Conservation (phyloP, 2,329 filamentous ascomycete species). For the Fusarium pseudonygamai region DNA sequence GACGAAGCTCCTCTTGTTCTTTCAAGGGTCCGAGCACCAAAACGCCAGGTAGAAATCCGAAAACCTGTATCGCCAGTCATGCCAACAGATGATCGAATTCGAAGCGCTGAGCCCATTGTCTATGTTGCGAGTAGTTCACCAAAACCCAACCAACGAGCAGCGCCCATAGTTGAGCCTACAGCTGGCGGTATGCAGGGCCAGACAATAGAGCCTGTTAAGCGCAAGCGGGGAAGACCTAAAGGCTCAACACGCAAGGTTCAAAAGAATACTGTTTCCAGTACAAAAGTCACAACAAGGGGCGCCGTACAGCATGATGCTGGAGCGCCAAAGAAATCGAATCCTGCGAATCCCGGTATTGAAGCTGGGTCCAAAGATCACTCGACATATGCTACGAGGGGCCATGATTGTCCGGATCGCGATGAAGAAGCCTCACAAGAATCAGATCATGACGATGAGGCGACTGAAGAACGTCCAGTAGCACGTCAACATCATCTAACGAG, state of each 20-base stretch:
- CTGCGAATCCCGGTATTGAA: background rate
- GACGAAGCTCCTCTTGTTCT: conserved; percentile 49
- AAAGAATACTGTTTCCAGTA: background rate
- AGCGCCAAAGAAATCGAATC: conserved; percentile 12
- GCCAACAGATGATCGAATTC: background rate
- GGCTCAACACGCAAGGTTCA: background rate
- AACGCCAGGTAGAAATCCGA: background rate
- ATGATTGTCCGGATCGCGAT: background rate
- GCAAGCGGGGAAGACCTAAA: conserved; percentile 38
- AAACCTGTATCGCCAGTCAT: background rate
- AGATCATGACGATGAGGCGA: background rate
- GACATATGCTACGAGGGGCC: background rate
- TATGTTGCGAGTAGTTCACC: background rate
- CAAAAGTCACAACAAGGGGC: background rate
- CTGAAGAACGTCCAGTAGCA: background rate
- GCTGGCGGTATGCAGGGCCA: background rate
- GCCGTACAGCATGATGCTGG: conserved; percentile 1
- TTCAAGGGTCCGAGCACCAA: conserved; percentile 9
- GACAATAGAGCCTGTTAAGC: conserved; percentile 11
- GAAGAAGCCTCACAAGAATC: background rate
- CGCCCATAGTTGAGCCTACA: background rate
- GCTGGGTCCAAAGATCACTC: background rate
- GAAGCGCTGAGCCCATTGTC: background rate
- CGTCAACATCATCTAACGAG: background rate
- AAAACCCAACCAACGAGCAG: background rate